Evolutionary conservation across 345 rosid genomes (phyloP).

Genomic region (Firmiana major): DNA sequence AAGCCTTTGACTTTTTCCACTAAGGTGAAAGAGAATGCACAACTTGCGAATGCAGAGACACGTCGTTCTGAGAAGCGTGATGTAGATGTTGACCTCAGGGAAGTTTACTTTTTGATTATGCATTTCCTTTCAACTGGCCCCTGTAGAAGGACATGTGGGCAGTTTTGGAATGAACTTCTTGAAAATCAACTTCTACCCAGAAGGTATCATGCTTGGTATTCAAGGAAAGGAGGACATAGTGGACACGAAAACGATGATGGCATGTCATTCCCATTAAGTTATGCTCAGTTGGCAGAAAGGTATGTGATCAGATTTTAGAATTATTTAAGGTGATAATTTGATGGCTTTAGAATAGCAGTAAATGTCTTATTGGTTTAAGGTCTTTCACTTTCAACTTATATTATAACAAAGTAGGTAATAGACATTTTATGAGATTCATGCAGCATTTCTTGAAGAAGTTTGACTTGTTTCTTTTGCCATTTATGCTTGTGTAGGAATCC

Average conservation of each 20-base stretch:
- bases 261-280: constrained; percentile 67
- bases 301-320: constrained; percentile 25
- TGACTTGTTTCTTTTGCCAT: constrained; percentile 20
- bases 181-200: constrained; percentile 89
- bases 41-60: constrained; percentile 40
- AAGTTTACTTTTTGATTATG: constrained; percentile 87
- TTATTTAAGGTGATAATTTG: constrained; percentile 4
- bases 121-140: constrained; percentile 94
- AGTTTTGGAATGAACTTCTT: constrained; percentile 78
- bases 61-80: constrained; percentile 38
- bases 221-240: constrained; percentile 62
- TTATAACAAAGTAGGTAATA: not conserved
- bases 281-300: constrained; percentile 71
- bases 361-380: not conserved
- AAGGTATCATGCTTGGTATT: constrained; percentile 96
- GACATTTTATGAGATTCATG: not conserved
- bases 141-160: constrained; percentile 70
- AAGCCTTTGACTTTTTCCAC: constrained; percentile 63
- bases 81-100: constrained; percentile 72
- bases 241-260: constrained; percentile 80
- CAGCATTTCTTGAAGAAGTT: not conserved
- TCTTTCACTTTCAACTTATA: not conserved
- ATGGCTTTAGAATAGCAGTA: not conserved
- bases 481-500: constrained; percentile 62
- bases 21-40: constrained; percentile 52